Conservation (phyloP, 768 basidiomycete species). For the Phanerochaete carnosa region DNA sequence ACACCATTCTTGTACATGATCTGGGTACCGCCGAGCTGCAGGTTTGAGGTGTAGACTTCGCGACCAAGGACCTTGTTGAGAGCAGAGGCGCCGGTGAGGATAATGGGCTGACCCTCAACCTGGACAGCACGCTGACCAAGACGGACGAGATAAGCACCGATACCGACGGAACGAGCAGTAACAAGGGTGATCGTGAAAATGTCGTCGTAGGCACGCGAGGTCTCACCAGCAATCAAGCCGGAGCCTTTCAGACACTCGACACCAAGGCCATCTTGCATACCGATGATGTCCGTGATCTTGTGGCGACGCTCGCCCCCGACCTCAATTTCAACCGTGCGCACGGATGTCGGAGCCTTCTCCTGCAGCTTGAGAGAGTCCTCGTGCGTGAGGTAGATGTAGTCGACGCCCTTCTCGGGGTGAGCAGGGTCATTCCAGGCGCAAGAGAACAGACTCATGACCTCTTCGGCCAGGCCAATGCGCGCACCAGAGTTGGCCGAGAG, state of each 20-base stretch:
- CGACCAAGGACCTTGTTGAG: constrained; percentile 99
- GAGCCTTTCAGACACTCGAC: constrained; percentile 96
- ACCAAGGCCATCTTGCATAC: constrained; percentile 95
- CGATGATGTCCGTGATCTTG: constrained; percentile 96
- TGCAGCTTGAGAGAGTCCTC: constrained; percentile 88
- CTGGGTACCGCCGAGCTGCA: constrained; percentile 99
- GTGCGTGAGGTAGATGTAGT: constrained; percentile 92
- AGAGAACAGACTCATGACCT: constrained; percentile 82
- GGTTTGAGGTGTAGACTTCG: constrained; percentile 97
- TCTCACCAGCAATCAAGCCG: constrained; percentile 97
- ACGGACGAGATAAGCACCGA: constrained; percentile 97
- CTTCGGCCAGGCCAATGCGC: constrained; percentile 93
- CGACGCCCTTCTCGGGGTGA: constrained; percentile 91
- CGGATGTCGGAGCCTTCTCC: constrained; percentile 75
- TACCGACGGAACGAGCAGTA: constrained; percentile 97
- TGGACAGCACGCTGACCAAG: constrained; percentile 97
- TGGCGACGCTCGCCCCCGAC: constrained; percentile 84
- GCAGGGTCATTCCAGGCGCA: constrained; percentile 83
- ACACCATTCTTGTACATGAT: constrained; percentile 99
- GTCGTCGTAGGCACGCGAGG: constrained; percentile 97
- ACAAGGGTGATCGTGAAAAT: constrained; percentile 99
- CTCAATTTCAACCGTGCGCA: constrained; percentile 81
- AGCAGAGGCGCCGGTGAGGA: constrained; percentile 93
- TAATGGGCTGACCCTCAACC: constrained; percentile 99
- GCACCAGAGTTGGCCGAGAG: constrained; percentile 99